Evolutionary conservation across 306 rosid genomes (phyloP).

Genomic region (Vicia villosa): DNA sequence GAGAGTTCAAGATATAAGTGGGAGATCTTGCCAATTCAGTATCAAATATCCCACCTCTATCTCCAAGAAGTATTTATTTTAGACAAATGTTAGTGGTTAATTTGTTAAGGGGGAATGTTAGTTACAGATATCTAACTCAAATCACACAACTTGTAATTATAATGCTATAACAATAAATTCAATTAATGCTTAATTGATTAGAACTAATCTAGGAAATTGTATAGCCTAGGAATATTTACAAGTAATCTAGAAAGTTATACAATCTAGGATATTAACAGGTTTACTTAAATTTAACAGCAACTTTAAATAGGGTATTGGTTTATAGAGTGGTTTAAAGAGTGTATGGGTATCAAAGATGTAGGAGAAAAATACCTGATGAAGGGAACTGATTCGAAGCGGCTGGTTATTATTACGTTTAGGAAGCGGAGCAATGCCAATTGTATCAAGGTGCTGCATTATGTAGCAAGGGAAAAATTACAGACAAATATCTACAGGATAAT

Average conservation of each 20-base stretch:
- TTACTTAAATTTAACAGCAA: not conserved
- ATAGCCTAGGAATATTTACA: not conserved
- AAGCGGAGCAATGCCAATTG: slow-evolving; percentile 83
- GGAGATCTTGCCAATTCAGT: slow-evolving; percentile 2
- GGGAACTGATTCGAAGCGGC: slow-evolving; percentile 87
- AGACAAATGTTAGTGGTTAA: not conserved
- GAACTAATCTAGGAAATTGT: not conserved
- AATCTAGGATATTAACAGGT: not conserved
- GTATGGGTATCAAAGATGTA: not conserved
- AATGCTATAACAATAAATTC: not conserved
- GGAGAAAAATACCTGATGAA: slow-evolving; percentile 75
- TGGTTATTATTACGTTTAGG: slow-evolving; percentile 88
- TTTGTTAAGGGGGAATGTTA: not conserved
- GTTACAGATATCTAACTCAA: not conserved
- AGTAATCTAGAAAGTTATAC: not conserved
- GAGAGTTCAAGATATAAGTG: not conserved
- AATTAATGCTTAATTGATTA: slow-evolving; percentile 3
- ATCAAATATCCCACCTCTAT: not conserved
- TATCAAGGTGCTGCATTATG: slow-evolving; percentile 73
- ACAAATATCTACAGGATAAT: slow-evolving; percentile 10
- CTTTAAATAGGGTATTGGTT: not conserved
- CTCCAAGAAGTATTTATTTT: not conserved
- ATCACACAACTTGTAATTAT: not conserved
- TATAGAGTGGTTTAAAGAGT: not conserved
- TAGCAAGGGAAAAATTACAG: slow-evolving; percentile 8